These are phyloP conservation scores for Aureobasidium subglaciale DNA, from an alignment of 2,329 filamentous ascomycete species.

Conservation along the genomic window DNA sequence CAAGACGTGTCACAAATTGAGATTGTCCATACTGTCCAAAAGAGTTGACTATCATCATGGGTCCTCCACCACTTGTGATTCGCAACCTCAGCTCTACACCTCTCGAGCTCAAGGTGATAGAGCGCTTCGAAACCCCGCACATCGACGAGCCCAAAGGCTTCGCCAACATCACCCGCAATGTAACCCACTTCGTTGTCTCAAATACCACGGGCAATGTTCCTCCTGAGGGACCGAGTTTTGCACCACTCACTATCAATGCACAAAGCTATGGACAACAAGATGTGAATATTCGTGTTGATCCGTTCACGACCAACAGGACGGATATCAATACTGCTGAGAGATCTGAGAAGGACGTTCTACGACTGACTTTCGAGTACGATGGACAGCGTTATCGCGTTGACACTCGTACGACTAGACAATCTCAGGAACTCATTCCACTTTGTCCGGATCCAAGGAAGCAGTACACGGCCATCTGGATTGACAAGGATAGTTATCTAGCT, in stretches of 20 bases:
- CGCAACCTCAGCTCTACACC: slow-evolving; percentile 72
- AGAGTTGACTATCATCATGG: background rate
- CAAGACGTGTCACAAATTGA: background rate
- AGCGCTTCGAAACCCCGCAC: slow-evolving; percentile 60
- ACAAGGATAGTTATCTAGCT: slow-evolving; percentile 36
- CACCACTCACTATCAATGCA: slow-evolving; percentile 45
- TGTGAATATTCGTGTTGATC: slow-evolving; percentile 55
- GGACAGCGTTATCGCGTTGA: slow-evolving; percentile 64
- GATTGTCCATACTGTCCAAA: background rate
- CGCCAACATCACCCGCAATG: slow-evolving; percentile 29
- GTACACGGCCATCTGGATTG: slow-evolving; percentile 39
- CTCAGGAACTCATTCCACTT: slow-evolving; percentile 33
- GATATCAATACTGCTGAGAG: slow-evolving; percentile 54
- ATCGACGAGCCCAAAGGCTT: slow-evolving; percentile 34
- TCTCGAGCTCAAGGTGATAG: slow-evolving; percentile 65
- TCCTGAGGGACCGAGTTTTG: slow-evolving; percentile 22
- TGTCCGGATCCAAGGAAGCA: slow-evolving; percentile 32
- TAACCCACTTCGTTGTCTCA: slow-evolving; percentile 42
- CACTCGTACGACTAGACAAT: slow-evolving; percentile 49
- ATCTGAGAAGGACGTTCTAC: slow-evolving; percentile 55
- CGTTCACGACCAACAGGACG: slow-evolving; percentile 61
- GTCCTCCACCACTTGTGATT: slow-evolving; percentile 51
- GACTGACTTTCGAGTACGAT: slow-evolving; percentile 64
- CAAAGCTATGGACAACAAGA: slow-evolving; percentile 56
- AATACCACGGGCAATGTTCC: slow-evolving; percentile 30